phyloP scores from a whole-genome alignment of 495 filamentous ascomycete genomes.

The Trichocladium uniseriatum region DNA sequence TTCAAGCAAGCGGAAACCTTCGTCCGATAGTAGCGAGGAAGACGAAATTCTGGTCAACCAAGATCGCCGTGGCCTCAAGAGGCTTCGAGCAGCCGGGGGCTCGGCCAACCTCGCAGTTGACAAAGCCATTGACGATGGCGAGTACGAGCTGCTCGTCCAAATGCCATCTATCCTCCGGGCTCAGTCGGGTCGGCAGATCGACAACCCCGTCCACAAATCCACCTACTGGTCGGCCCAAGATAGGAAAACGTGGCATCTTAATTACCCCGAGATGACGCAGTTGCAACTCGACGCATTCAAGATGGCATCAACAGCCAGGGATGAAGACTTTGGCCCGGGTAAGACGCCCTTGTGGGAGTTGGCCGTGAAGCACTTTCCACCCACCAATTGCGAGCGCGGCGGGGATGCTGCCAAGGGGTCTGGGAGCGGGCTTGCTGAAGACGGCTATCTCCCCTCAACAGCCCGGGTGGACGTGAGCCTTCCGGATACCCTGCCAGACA shows the following conservation, averaged over 20 bases:
- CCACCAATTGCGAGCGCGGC: conserved; percentile 13
- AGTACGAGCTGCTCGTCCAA: conserved; percentile 30
- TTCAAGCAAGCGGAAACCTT: conserved; percentile 39
- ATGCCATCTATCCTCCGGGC: conserved; percentile 28
- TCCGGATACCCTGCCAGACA: conserved; percentile 4
- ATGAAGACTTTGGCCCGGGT: conserved; percentile 37
- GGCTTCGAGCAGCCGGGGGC: conserved; percentile 35
- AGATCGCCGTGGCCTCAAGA: conserved; percentile 35
- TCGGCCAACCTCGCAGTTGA: conserved; percentile 10
- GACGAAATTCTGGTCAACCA: conserved; percentile 12
- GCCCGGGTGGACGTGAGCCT: conserved; percentile 18
- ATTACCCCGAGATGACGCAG: conserved; percentile 47
- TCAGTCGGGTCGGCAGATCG: conserved; percentile 38
- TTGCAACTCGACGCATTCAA: conserved; percentile 40
- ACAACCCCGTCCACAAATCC: conserved; percentile 39
- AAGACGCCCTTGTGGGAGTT: conserved; percentile 38
- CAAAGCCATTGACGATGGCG: conserved; percentile 16
- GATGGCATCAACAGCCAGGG: conserved; percentile 29
- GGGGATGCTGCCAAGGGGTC: neutral
- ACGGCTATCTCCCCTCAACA: conserved; percentile 3
- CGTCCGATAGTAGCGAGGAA: conserved; percentile 30
- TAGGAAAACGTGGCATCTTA: conserved; percentile 39
- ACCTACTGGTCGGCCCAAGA: conserved; percentile 43
- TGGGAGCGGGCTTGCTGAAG: neutral
- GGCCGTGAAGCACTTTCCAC: conserved; percentile 41